Evolutionary conservation across 106 monocot genomes (phyloP).

Genomic region (Cymbidium sinense): DNA sequence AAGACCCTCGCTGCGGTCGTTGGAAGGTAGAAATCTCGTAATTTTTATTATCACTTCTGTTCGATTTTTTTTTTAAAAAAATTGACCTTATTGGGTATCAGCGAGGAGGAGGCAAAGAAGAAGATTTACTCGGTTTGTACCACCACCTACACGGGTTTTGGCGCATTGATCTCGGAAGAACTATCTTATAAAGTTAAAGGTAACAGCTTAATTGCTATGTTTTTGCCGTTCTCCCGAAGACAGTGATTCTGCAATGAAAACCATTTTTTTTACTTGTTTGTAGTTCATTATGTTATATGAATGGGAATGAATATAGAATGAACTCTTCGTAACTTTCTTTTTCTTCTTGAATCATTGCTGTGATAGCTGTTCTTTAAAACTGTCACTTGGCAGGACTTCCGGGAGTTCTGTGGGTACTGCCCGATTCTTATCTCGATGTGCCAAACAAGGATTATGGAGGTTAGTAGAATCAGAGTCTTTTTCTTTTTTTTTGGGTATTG

Average conservation of each 20-base stretch:
- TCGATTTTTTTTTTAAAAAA: background rate
- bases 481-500: background rate
- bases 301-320: background rate
- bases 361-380: background rate
- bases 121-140: conserved; percentile 97
- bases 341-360: background rate
- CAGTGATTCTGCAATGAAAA: background rate
- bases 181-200: conserved; percentile 95
- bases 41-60: background rate
- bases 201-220: background rate
- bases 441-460: conserved; percentile 99
- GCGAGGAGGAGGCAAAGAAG: conserved; percentile 98
- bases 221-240: background rate
- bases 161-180: conserved; percentile 93
- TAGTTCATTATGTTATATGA: background rate
- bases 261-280: background rate
- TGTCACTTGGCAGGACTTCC: conserved; percentile 50
- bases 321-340: background rate
- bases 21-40: conserved; percentile 45
- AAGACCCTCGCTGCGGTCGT: conserved; percentile 79
- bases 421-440: conserved; percentile 97
- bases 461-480: conserved; percentile 15
- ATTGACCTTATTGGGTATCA: conserved; percentile 12
- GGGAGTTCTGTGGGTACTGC: conserved; percentile 92
- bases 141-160: conserved; percentile 97